Base-by-base conservation (phyloP, 2,329 filamentous ascomycete species). In the Albifimbria verrucaria region DNA sequence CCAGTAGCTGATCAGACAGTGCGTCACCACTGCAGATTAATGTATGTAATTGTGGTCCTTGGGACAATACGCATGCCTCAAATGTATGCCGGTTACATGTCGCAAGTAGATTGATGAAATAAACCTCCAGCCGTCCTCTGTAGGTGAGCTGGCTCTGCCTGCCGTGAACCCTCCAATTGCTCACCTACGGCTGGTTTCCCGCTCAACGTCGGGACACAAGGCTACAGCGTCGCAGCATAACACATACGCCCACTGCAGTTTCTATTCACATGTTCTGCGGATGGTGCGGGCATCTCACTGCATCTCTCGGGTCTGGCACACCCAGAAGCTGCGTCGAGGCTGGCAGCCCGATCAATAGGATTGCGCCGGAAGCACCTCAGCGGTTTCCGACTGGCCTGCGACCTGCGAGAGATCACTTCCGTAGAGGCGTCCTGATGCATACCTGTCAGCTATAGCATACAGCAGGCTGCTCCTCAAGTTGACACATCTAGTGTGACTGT, bases 241-340 rank as follows among this genome's bases (percentile, higher is more conserved):
- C 55, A 48, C n/a, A 41, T 46, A 18, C 18, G 22, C 23, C 49
- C 39, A 46, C 26, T 32, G 26, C 26, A 32, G 7, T 32, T 32
- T 15, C 15, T 9, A 32, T 51, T 46, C 49, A 51, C 49, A 51
- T 51, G 49, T 15, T 26, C 41, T 45, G 12, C 18, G 26, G 18
- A 15, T 42, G 17, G 49, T 51, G 49, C 49, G 32, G 26, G 26
- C 26, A 32, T 32, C 26, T 32, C 15, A 32, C 26, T 32, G 26
- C 26, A 32, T 32, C 26, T 32, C 26, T 15, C 15, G 26, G 26
- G 26, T 15, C 26, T 32, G 26, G 26, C 26, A 32, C 26, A 32
- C 26, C 26, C 26, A 15, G 26, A 32, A 32, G 26, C 26, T 32
- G 26, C 26, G 26, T 32, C 26, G 7, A 15, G 26, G 26, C 26